Evolutionary conservation across 1,284 basidiomycete genomes (phyloP), one percentile per base, ranked within the genome.

Genomic region (Erythrobasidium hasegawianum): DNA sequence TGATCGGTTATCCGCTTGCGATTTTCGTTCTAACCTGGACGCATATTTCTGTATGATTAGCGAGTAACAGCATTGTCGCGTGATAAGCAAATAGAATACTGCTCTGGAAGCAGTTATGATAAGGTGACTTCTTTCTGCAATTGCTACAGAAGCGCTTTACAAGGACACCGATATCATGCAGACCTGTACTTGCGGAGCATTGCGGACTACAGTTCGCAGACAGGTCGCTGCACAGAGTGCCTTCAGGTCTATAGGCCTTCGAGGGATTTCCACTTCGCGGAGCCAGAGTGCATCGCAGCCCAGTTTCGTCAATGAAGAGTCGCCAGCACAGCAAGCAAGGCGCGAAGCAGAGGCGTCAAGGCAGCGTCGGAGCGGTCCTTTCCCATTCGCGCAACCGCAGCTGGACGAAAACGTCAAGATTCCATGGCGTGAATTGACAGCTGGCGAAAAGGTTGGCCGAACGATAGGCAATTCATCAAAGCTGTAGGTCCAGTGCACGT

Each of bases 381-480:
- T 65, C 24, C 56, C 62, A 2, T 57, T 57, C 39, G 62, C 41
- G 9, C 55, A 65, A 26, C 62, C 62, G 55, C 41, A 50, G 26
- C 45, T 49, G 29, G 56, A 57, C 29, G 62, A 38, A 16, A 41
- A 43, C 38, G 55, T 56, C 14, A 40, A 52, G 16, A 38, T 55
- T 16, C 41, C 62, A 16, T 65, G 62, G 62, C 62, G 53, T 20
- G 62, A 65, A 27, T 27, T 65, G 45, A 56, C 55, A 24, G 62
- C 40, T 43, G 62, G 62, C 5, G 62, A 65, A 29, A 57, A 49
- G 54, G 16, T 65, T 13, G 62, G 62, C 22, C 62, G 62, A 27
- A 58, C 39, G 13, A 49, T 65, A 29, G 54, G 38, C 55, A 65
- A 65, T 38, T 65, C 62, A 26, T 65, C 62, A 13, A 65, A 65